phyloP scores from a whole-genome alignment of 1,139 yeast species.

The Saccharomyces hybrid region DNA sequence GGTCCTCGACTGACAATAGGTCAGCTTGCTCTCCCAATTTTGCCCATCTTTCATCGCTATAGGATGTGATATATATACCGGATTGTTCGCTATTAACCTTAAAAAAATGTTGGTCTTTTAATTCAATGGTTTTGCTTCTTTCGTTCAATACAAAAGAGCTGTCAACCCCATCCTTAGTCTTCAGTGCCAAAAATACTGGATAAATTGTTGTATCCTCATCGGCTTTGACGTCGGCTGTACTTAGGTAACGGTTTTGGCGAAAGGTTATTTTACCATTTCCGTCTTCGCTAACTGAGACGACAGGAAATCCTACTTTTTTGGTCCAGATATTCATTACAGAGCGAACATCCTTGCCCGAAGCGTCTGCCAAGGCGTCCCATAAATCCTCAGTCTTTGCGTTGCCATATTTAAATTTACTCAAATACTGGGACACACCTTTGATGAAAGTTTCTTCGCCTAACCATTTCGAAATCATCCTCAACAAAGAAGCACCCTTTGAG shows the following conservation, averaged over 20 bases:
- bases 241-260: slow-evolving; percentile 66
- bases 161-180: slow-evolving; percentile 59
- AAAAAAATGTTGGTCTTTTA: slow-evolving; percentile 44
- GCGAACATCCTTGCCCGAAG: too few relatives aligned
- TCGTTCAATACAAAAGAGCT: slow-evolving; percentile 50
- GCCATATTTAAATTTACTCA: too few relatives aligned
- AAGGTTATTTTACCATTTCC: slow-evolving; percentile 40
- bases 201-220: slow-evolving; percentile 67
- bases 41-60: slow-evolving; percentile 64
- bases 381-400: too few relatives aligned
- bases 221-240: slow-evolving; percentile 68
- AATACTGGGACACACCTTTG: too few relatives aligned
- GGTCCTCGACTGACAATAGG: slow-evolving; percentile 68
- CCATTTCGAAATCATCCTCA: too few relatives aligned
- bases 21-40: slow-evolving; percentile 73
- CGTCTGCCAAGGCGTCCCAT: too few relatives aligned
- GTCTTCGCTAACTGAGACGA: slow-evolving; percentile 52
- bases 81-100: slow-evolving; percentile 78
- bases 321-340: too few relatives aligned
- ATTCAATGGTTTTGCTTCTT: slow-evolving; percentile 45
- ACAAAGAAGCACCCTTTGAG: too few relatives aligned
- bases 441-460: too few relatives aligned
- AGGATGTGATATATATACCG: slow-evolving; percentile 77
- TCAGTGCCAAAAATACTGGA: slow-evolving; percentile 78
- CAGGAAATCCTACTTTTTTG: slow-evolving; percentile 76